These are phyloP conservation scores for Apiospora marii DNA, from an alignment of 2,329 filamentous ascomycete species.

Conservation along the genomic window DNA sequence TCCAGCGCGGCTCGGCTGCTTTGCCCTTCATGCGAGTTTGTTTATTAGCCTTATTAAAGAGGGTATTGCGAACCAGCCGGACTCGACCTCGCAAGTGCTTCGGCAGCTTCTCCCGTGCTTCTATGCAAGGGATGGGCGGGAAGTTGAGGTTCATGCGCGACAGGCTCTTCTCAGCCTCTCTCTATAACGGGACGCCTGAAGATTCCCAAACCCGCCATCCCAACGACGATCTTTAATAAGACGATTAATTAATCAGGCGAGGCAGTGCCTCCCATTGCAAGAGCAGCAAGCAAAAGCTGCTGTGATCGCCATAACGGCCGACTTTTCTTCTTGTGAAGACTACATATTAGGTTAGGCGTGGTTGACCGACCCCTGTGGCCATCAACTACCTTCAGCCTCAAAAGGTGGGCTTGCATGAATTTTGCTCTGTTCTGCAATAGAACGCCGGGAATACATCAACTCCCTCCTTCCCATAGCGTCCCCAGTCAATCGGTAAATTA, in stretches of 20 bases:
- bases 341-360: conserved; percentile 7
- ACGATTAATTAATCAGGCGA: neutral
- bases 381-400: conserved; percentile 17
- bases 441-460: neutral
- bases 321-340: neutral
- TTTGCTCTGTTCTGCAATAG: conserved; percentile 7
- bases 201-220: neutral
- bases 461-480: neutral
- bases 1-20: conserved; percentile 18
- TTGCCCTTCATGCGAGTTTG: neutral
- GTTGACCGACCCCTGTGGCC: conserved; percentile 1
- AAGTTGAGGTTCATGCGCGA: conserved; percentile 2
- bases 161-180: neutral
- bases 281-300: neutral
- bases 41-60: conserved; percentile 20
- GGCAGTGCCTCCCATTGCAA: neutral
- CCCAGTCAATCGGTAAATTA: neutral
- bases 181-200: neutral
- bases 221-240: neutral
- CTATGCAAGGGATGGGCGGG: neutral
- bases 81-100: neutral
- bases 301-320: neutral
- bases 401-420: conserved; percentile 21
- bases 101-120: conserved; percentile 13
- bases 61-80: conserved; percentile 8